These are phyloP conservation scores for Neurospora sp. DNA, from an alignment of 495 filamentous ascomycete genomes.

Conservation along the genomic window DNA sequence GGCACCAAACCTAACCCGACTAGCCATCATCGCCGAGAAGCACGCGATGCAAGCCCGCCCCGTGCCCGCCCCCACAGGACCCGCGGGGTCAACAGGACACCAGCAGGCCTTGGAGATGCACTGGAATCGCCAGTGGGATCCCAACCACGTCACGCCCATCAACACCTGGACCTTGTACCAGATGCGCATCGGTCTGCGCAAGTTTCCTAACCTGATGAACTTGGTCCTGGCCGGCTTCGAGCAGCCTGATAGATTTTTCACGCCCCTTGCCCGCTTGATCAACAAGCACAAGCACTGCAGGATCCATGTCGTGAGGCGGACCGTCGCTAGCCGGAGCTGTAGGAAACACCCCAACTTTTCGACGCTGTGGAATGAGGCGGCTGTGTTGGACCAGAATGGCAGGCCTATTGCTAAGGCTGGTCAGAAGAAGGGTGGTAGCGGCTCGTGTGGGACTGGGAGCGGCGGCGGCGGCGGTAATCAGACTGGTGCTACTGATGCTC, in stretches of 20 bases:
- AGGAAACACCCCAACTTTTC: not conserved
- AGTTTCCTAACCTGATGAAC: not conserved
- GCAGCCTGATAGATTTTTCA: not conserved
- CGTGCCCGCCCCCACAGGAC: not conserved
- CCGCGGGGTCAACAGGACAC: not conserved
- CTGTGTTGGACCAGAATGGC: not conserved
- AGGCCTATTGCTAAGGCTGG: not conserved
- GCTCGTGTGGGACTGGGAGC: not conserved
- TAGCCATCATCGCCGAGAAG: constrained; percentile 6
- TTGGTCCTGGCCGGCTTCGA: not conserved
- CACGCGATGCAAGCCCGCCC: not conserved
- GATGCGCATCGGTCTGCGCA: not conserved
- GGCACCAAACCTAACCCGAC: constrained; percentile 2
- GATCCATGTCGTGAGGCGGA: not conserved
- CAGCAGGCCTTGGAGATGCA: not conserved
- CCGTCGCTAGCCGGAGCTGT: not conserved
- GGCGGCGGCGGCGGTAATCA: not conserved
- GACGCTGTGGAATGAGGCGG: not conserved
- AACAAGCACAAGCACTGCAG: not conserved
- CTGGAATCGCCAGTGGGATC: not conserved
- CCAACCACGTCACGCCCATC: not conserved
- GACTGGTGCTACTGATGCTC: not conserved
- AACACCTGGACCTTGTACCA: not conserved
- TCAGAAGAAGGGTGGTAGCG: not conserved
- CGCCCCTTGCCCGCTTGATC: not conserved